A percentile compares a stretch with the other conserved stretches of the same genome.
phyloP scores from a whole-genome alignment of 345 rosid genomes.

The Populus pruinosa region DNA sequence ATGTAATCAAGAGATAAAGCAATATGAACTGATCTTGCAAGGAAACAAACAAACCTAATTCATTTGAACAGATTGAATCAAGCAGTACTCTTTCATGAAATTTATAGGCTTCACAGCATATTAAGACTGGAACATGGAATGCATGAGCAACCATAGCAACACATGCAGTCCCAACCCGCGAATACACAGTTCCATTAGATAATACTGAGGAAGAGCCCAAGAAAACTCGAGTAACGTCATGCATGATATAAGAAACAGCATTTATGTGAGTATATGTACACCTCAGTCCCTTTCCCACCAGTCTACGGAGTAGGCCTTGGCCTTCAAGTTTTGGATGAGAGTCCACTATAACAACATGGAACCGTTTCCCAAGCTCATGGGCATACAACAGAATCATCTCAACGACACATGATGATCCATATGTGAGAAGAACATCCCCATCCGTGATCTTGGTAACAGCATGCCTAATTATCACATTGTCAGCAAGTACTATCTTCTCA shows the following conservation, averaged over 20 bases:
- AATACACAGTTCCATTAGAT: slow-evolving; percentile 90
- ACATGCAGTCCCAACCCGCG: slow-evolving; percentile 95
- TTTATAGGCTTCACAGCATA: slow-evolving; percentile 95
- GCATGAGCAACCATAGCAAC: slow-evolving; percentile 98
- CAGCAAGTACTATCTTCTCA: slow-evolving; percentile 78
- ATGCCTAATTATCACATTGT: slow-evolving; percentile 67
- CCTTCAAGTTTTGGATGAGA: slow-evolving; percentile 94
- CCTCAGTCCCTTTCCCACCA: slow-evolving; percentile 71
- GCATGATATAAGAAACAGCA: slow-evolving; percentile 88
- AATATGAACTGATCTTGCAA: neutral
- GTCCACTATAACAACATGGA: slow-evolving; percentile 84
- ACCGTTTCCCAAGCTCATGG: slow-evolving; percentile 71
- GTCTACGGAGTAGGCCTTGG: slow-evolving; percentile 73
- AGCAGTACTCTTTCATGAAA: slow-evolving; percentile 93
- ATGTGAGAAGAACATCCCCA: slow-evolving; percentile 88
- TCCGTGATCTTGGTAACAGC: slow-evolving; percentile 83
- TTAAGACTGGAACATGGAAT: slow-evolving; percentile 70
- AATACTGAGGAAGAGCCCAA: slow-evolving; percentile 87
- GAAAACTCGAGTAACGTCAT: slow-evolving; percentile 88
- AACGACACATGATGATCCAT: slow-evolving; percentile 78
- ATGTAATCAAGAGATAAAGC: neutral
- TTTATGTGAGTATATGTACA: slow-evolving; percentile 89
- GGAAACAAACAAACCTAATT: slow-evolving; percentile 56
- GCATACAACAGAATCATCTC: slow-evolving; percentile 86
- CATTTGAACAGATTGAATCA: slow-evolving; percentile 94